These are phyloP conservation scores for Escovopsis weberi DNA, from an alignment of 2,329 filamentous ascomycete species.

Conservation along the genomic window DNA sequence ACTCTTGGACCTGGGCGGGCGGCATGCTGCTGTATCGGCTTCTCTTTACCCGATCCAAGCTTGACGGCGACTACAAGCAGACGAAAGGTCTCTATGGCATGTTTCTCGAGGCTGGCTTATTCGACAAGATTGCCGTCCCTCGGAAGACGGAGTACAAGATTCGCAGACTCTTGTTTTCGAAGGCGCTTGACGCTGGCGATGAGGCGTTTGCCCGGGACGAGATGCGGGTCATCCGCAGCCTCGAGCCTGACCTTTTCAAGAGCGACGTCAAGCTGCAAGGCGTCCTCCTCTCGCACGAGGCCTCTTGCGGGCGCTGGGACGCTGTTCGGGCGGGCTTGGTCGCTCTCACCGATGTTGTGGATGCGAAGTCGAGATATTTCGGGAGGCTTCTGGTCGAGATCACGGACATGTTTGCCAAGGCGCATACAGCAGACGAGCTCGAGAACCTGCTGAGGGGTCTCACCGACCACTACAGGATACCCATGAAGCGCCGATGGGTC, in stretches of 20 bases:
- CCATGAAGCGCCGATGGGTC: constrained; percentile 14
- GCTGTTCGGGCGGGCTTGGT: constrained; percentile 10
- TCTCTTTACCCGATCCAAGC: constrained; percentile 3
- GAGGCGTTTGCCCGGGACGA: constrained; percentile 13
- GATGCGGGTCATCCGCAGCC: constrained; percentile 9
- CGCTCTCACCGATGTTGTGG: constrained; percentile 8
- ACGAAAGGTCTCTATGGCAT: constrained; percentile 15
- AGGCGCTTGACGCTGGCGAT: constrained; percentile 15
- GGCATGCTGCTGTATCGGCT: constrained; percentile 7
- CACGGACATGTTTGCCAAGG: constrained; percentile 20
- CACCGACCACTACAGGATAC: constrained; percentile 13
- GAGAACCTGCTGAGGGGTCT: constrained; percentile 16
- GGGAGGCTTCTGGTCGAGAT: constrained; percentile 15
- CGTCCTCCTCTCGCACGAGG: constrained; percentile 14
- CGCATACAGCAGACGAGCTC: constrained; percentile 12
- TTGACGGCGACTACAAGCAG: constrained; percentile 2
- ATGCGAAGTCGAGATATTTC: constrained; percentile 10
- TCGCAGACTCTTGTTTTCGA: constrained; percentile 13
- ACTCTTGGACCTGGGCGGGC: constrained; percentile 5
- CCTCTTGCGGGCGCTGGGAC: constrained; percentile 15
- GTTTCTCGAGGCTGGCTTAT: constrained; percentile 16
- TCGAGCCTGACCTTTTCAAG: constrained; percentile 8
- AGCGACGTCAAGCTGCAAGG: constrained; percentile 15
- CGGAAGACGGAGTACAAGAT: constrained; percentile 13
- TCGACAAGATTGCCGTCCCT: constrained; percentile 8